These are phyloP conservation scores for Bryoerythrophyllum caledonicum DNA, from an alignment of 225 moss, liverwort and hornwort species.

Conservation along the genomic window DNA sequence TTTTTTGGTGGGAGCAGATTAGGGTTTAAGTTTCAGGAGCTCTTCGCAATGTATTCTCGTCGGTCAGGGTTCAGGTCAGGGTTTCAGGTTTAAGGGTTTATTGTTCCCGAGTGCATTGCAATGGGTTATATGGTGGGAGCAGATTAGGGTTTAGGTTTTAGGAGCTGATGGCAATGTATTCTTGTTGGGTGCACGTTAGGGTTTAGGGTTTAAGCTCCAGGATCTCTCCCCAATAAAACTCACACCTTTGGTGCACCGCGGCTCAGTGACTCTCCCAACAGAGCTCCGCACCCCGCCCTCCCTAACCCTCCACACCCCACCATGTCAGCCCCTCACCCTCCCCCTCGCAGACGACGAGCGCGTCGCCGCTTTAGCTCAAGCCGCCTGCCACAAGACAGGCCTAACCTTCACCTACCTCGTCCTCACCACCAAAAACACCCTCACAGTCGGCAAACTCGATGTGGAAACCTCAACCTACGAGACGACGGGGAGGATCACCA, in stretches of 20 bases:
- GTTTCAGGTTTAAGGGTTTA: too few species aligned
- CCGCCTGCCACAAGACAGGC: conserved; percentile 38
- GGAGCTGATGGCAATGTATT: neutral
- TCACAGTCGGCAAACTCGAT: conserved; percentile 40
- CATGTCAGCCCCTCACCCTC: conserved; percentile 30
- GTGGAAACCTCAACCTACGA: conserved; percentile 29
- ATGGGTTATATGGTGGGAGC: too few species aligned
- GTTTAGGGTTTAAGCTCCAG: neutral
- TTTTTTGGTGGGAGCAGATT: too few species aligned
- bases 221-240: conserved; percentile 23
- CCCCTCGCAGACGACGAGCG: conserved; percentile 30
- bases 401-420: conserved; percentile 31
- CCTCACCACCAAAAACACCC: conserved; percentile 6
- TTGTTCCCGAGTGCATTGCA: too few species aligned
- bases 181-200: neutral
- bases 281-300: conserved; percentile 34
- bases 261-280: conserved; percentile 21
- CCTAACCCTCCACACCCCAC: conserved; percentile 32
- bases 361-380: conserved; percentile 28
- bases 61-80: neutral
- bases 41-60: neutral
- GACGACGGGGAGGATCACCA: conserved; percentile 19
- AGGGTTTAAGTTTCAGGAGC: too few species aligned
- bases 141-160: too few species aligned
- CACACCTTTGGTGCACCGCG: conserved; percentile 22